Evolutionary conservation across 1,139 yeast species (phyloP), one percentile per base, ranked within the genome.

Genomic region (Zhuliangozyma parablackwelliae): DNA sequence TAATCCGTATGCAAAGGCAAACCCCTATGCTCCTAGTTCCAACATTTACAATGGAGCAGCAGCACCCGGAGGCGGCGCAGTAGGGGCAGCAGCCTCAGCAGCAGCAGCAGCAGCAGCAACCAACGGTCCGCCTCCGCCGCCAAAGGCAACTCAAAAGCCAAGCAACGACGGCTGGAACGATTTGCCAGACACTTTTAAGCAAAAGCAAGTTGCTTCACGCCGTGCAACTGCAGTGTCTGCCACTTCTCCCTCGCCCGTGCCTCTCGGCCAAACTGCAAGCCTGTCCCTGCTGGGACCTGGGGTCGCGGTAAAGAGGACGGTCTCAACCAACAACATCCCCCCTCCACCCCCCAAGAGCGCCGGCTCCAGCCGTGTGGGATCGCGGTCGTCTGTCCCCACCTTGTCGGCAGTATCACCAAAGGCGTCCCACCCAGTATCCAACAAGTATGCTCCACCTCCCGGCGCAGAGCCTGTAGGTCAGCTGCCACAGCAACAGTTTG

Each of bases 141-240:
- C 73, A 28, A 59, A 56, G 37, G 52, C 66, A 9, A 63, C 69
- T 33, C 75, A 70, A 49, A 76, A 72, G 38, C 57, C 55, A 51
- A 83, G 83, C 32, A 81, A 81, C 32, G 92, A 85, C 34, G 97
- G 97, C 3, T 90, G 97, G 97, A 90, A 90, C 54, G 97, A 90
- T 59, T 69, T 90, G 47, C 96, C 97, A 34, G 72, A 81, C n/a
- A 69, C 77, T 23, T 72, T 82, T 57, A 78, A 69, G 68, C 56
- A 60, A 33, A 55, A 63, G 50, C 65, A 75, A 20, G 64, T 72
- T 26, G 62, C 78, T 10, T 71, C 77, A 27, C 73, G 82, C 48
- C 71, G 78, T 38, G 71, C 78, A 13, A 68, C 80, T 2, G 64
- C 77, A 4, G 70, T 72, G 1, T 55, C 50, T 24, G 48, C 58